A percentile compares a stretch with the other conserved stretches of the same genome.
These are phyloP conservation scores for Agaricus blazei DNA, from an alignment of 768 basidiomycete species.

Conservation along the genomic window DNA sequence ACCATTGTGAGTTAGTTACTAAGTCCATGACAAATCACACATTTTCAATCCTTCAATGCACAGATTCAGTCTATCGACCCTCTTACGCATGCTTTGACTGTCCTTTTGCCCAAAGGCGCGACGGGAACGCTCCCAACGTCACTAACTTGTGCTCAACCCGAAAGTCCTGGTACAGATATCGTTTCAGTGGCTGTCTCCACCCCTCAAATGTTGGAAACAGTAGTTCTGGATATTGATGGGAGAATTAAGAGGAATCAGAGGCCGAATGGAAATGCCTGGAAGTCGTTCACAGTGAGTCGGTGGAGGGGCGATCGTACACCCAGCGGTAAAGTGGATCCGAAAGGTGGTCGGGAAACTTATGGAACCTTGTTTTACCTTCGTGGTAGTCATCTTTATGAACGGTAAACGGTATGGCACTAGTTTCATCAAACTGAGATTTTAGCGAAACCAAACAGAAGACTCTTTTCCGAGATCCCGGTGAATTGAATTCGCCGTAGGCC, in stretches of 20 bases:
- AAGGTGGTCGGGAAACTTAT: conserved; percentile 40
- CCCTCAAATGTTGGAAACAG: conserved; percentile 47
- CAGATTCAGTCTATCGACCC: conserved; percentile 45
- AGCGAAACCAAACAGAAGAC: too few relatives aligned
- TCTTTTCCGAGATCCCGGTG: too few relatives aligned
- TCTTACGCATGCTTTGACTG: conserved; percentile 33
- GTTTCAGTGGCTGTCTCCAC: conserved; percentile 33
- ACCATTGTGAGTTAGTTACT: conserved; percentile 36
- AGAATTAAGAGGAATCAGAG: conserved; percentile 36
- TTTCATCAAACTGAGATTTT: too few relatives aligned
- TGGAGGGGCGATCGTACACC: conserved; percentile 30
- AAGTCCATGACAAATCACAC: background rate
- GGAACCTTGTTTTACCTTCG: conserved; percentile 49
- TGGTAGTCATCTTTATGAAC: conserved; percentile 33
- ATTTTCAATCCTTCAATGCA: background rate
- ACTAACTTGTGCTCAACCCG: conserved; percentile 1
- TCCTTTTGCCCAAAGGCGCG: conserved; percentile 35
- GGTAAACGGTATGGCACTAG: background rate
- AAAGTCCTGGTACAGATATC: conserved; percentile 11
- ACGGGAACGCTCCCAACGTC: conserved; percentile 30
- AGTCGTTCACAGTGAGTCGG: conserved; percentile 50
- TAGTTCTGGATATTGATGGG: conserved; percentile 46
- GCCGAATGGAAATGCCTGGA: conserved; percentile 54
- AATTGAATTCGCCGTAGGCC: too few relatives aligned
- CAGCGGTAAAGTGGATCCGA: conserved; percentile 17